Percentiles rank a stretch among this genome's conserved stretches.
Conservation (phyloP, 208 protist genomes). For the Leishmania amazonensis region DNA sequence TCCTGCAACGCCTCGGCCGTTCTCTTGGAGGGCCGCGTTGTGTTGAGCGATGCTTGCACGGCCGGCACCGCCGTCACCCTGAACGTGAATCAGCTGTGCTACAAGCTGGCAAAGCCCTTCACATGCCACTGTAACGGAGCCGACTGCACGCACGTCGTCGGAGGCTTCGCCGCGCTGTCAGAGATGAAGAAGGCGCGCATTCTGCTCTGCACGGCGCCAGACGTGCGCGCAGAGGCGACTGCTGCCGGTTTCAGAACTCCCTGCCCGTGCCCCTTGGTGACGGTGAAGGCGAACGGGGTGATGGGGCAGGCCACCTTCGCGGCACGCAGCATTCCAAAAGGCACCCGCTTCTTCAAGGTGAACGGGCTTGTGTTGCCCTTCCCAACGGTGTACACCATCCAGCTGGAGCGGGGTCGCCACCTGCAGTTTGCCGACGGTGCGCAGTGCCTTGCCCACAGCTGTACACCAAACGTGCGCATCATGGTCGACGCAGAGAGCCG, state of each 20-base stretch:
- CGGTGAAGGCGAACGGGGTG: slow-evolving; percentile 56
- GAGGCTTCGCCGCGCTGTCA: slow-evolving; percentile 56
- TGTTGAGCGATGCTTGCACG: slow-evolving; percentile 46
- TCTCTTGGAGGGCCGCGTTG: slow-evolving; percentile 57
- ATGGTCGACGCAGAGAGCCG: slow-evolving; percentile 62
- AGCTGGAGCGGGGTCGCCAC: slow-evolving; percentile 63
- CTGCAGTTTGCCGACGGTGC: slow-evolving; percentile 85
- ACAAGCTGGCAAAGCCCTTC: slow-evolving; percentile 44
- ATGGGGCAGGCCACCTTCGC: slow-evolving; percentile 90
- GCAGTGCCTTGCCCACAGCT: slow-evolving; percentile 88
- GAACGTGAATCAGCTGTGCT: slow-evolving; percentile 80
- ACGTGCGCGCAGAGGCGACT: slow-evolving; percentile 58
- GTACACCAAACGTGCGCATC: slow-evolving; percentile 82
- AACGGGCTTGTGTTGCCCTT: slow-evolving; percentile 78
- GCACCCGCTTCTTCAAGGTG: slow-evolving; percentile 75
- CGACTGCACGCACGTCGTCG: slow-evolving; percentile 44
- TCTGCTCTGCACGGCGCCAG: slow-evolving; percentile 59
- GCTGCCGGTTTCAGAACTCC: slow-evolving; percentile 54
- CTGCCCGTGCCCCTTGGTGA: slow-evolving; percentile 59
- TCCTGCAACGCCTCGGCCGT: slow-evolving; percentile 69
- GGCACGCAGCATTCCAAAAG: slow-evolving; percentile 45
- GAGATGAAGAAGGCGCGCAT: slow-evolving; percentile 45
- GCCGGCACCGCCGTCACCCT: slow-evolving; percentile 57
- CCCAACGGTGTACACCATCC: slow-evolving; percentile 84
- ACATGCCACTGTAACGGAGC: slow-evolving; percentile 49